Evolutionary conservation across 345 rosid species (phyloP).

Genomic region (Aquilaria malaccensis): DNA sequence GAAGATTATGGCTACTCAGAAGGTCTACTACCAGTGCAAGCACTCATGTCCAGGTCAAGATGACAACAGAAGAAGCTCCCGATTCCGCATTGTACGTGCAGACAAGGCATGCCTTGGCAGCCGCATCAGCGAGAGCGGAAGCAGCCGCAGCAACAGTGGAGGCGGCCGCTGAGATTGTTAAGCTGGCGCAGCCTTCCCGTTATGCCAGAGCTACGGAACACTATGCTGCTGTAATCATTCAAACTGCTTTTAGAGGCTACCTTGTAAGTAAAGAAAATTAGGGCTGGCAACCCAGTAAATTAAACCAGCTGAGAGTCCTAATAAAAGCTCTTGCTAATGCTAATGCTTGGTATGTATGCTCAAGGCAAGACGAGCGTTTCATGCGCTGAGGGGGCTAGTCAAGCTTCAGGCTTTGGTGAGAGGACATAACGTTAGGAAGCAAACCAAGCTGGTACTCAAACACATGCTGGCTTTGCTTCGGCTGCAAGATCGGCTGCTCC

Average conservation of each 20-base stretch:
- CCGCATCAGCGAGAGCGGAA: conserved; percentile 51
- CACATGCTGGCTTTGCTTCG: conserved; percentile 78
- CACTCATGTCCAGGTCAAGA: conserved; percentile 15
- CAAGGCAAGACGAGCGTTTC: conserved; percentile 82
- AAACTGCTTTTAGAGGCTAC: conserved; percentile 81
- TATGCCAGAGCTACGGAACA: conserved; percentile 41
- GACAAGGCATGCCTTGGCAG: conserved; percentile 51
- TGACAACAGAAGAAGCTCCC: not conserved
- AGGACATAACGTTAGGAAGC: conserved; percentile 79
- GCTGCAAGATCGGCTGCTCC: conserved; percentile 62
- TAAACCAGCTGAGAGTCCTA: not conserved
- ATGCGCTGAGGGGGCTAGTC: conserved; percentile 81
- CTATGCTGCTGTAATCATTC: conserved; percentile 71
- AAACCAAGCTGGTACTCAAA: conserved; percentile 64
- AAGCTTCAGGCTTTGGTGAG: conserved; percentile 92
- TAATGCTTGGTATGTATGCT: not conserved
- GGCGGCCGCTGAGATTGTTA: conserved; percentile 52
- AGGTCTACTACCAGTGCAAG: conserved; percentile 33
- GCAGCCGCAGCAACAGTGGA: conserved; percentile 62
- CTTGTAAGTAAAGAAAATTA: conserved; percentile 38
- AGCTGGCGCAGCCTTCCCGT: conserved; percentile 38
- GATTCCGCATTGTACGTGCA: conserved; percentile 18
- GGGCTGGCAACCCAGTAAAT: no score
- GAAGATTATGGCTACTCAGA: conserved; percentile 60
- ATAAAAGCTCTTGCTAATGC: not conserved